Conservation (phyloP, 208 protist species). For the Trypanosomatidae sp. region DNA sequence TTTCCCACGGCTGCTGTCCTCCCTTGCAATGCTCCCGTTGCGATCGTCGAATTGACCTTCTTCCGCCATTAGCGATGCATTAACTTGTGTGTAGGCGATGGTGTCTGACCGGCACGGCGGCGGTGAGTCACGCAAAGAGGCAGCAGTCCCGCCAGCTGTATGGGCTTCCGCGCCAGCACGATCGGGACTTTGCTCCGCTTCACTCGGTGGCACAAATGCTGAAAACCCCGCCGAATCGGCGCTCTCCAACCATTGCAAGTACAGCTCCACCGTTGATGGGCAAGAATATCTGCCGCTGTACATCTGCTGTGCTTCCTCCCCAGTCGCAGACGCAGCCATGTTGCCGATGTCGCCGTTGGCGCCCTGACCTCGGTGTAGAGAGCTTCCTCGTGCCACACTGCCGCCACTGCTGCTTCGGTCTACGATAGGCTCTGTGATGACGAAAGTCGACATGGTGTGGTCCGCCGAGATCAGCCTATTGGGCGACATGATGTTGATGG, state of each 20-base stretch:
- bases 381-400: neutral
- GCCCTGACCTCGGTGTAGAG: neutral
- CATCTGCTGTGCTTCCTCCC: slow-evolving; percentile 6
- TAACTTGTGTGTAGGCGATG: neutral
- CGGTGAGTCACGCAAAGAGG: neutral
- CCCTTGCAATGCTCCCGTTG: neutral
- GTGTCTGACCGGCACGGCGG: neutral
- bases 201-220: neutral
- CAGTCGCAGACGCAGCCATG: slow-evolving; percentile 1
- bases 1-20: neutral
- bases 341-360: neutral
- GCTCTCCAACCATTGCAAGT: slow-evolving; percentile 20
- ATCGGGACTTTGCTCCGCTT: neutral
- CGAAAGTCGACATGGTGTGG: neutral
- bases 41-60: slow-evolving; percentile 5
- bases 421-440: neutral
- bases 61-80: neutral
- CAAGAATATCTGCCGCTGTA: neutral
- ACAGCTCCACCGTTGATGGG: slow-evolving; percentile 19
- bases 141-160: neutral
- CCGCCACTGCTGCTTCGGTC: slow-evolving; percentile 5
- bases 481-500: neutral
- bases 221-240: neutral
- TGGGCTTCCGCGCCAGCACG: neutral
- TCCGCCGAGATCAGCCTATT: neutral